Evolutionary conservation across 2,329 filamentous ascomycete genomes (phyloP).

Genomic region (Phyllosticta citrichinensis): DNA sequence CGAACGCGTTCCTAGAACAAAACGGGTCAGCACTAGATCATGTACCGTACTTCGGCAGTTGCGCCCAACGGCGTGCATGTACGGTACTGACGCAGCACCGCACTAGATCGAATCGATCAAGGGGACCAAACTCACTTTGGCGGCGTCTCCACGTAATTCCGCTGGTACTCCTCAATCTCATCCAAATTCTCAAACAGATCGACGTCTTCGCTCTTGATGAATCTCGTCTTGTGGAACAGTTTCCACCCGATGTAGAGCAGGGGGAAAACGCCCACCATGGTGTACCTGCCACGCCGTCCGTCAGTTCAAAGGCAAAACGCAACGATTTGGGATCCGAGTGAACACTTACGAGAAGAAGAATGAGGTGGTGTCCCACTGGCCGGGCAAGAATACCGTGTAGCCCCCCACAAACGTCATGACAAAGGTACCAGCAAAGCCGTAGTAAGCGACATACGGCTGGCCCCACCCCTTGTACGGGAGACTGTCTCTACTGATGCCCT

Average conservation of each 20-base stretch:
- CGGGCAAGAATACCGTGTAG: conserved; percentile 64
- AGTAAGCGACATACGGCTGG: conserved; percentile 26
- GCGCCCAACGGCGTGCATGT: not conserved
- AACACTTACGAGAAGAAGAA: conserved; percentile 59
- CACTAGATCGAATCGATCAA: not conserved
- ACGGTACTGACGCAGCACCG: not conserved
- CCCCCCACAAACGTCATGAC: conserved; percentile 70
- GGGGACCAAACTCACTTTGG: conserved; percentile 12
- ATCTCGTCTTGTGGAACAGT: conserved; percentile 52
- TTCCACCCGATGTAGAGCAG: conserved; percentile 64
- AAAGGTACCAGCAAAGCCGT: conserved; percentile 50
- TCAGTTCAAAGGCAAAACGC: not conserved
- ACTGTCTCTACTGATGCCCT: conserved; percentile 28
- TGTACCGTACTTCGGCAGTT: not conserved
- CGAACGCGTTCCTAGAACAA: conserved; percentile 23
- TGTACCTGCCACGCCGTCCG: conserved; percentile 40
- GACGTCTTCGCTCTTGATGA: conserved; percentile 46
- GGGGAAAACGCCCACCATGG: conserved; percentile 63
- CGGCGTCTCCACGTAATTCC: conserved; percentile 40
- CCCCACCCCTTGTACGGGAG: conserved; percentile 29
- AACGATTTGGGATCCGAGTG: not conserved
- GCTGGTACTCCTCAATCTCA: conserved; percentile 58
- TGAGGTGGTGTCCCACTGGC: conserved; percentile 55
- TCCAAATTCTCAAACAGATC: conserved; percentile 54
- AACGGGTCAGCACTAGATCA: not conserved